A percentile compares a stretch with the other conserved stretches of the same genome.
These are phyloP conservation scores for Pleurotus platypus DNA, from an alignment of 768 basidiomycete species.

Conservation along the genomic window DNA sequence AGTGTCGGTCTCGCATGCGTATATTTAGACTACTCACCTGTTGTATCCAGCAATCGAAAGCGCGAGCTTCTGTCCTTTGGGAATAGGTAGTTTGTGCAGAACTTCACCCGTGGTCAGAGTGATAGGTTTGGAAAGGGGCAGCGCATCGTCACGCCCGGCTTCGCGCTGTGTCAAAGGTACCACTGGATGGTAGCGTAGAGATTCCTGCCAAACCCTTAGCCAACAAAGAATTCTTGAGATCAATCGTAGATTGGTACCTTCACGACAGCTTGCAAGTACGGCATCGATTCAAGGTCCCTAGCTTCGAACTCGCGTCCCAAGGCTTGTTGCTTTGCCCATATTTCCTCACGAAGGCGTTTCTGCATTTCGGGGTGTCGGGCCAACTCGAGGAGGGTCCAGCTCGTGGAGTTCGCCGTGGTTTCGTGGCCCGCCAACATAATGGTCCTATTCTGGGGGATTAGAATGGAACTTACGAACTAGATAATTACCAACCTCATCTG, in stretches of 20 bases:
- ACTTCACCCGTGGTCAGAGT: slow-evolving; percentile 17
- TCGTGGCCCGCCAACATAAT: slow-evolving; percentile 17
- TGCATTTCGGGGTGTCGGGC: slow-evolving; percentile 16
- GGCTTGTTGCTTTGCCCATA: not conserved
- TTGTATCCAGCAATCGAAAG: slow-evolving; percentile 22
- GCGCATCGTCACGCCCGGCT: slow-evolving; percentile 24
- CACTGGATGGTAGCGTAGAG: slow-evolving; percentile 28
- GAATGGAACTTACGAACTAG: not conserved
- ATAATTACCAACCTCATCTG: slow-evolving; percentile 45
- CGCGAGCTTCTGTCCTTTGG: slow-evolving; percentile 14
- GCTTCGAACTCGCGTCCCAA: slow-evolving; percentile 18
- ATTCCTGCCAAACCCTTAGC: slow-evolving; percentile 18
- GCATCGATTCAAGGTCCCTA: slow-evolving; percentile 28
- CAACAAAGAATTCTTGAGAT: not conserved
- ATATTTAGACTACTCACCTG: slow-evolving; percentile 15
- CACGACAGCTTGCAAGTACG: slow-evolving; percentile 24
- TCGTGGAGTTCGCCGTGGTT: slow-evolving; percentile 12
- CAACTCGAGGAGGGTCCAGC: slow-evolving; percentile 14
- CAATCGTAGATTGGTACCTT: slow-evolving; percentile 19
- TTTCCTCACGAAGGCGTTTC: slow-evolving; percentile 13
- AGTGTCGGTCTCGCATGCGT: not conserved
- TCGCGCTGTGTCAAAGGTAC: slow-evolving; percentile 20
- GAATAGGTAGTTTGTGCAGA: slow-evolving; percentile 15
- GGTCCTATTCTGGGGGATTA: not conserved
- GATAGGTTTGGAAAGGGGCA: slow-evolving; percentile 28